Evolutionary conservation across 306 rosid species (phyloP).

Genomic region (Elaeagnus macrophylla): DNA sequence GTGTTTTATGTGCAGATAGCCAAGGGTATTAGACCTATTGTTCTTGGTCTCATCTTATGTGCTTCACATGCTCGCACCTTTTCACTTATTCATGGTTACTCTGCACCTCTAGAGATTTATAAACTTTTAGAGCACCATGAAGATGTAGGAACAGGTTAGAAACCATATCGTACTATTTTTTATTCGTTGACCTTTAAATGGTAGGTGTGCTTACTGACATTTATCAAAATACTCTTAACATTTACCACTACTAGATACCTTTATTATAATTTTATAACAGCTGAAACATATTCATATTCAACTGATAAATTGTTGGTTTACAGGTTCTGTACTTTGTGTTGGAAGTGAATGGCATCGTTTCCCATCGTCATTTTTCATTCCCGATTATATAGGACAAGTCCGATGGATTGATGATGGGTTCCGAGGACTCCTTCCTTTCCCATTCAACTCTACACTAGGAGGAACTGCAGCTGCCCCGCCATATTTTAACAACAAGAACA

Average conservation of each 20-base stretch:
- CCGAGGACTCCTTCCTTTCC: slow-evolving; percentile 86
- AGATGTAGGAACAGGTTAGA: slow-evolving; percentile 52
- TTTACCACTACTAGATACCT: not conserved
- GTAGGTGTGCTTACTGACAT: not conserved
- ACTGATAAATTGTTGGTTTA: slow-evolving; percentile 5
- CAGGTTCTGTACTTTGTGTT: slow-evolving; percentile 79
- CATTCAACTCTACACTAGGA: slow-evolving; percentile 78
- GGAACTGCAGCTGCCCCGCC: slow-evolving; percentile 90
- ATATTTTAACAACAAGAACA: slow-evolving; percentile 75
- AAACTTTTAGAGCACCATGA: slow-evolving; percentile 83
- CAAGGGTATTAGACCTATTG: slow-evolving; percentile 64
- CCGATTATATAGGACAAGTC: slow-evolving; percentile 67
- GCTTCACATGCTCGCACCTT: slow-evolving; percentile 95
- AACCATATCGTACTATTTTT: slow-evolving; percentile 1
- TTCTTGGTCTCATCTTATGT: slow-evolving; percentile 66
- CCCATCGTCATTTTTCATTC: slow-evolving; percentile 88
- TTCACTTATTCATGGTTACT: slow-evolving; percentile 84
- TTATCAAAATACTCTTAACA: not conserved
- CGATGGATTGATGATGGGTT: slow-evolving; percentile 95
- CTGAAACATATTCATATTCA: too few species aligned
- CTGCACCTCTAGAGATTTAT: slow-evolving; percentile 88
- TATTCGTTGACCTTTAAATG: too few species aligned
- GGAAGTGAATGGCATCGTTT: slow-evolving; percentile 97
- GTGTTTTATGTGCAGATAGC: slow-evolving; percentile 42
- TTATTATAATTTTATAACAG: not conserved